These are phyloP conservation scores for Vinca major DNA, from an alignment of 305 asterid species.

Conservation along the genomic window DNA sequence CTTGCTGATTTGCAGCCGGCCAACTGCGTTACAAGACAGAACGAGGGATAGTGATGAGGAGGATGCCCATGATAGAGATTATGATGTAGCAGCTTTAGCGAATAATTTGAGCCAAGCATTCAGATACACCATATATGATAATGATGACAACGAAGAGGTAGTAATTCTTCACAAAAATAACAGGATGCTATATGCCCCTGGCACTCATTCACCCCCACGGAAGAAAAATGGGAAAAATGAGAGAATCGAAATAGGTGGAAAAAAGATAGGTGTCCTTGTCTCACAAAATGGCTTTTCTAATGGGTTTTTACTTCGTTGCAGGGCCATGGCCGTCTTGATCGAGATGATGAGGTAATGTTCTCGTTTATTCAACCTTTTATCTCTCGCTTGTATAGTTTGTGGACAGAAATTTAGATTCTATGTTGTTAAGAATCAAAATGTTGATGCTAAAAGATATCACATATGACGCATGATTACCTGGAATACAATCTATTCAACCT, in stretches of 20 bases:
- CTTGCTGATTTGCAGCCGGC: constrained; percentile 57
- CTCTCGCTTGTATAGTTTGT: neutral
- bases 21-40: constrained; percentile 83
- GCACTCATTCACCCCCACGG: too few relatives aligned
- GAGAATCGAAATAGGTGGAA: neutral
- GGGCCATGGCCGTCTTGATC: constrained; percentile 73
- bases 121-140: constrained; percentile 82
- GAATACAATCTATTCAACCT: neutral
- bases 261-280: neutral
- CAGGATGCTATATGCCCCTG: neutral
- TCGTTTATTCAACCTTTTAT: neutral
- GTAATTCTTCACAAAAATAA: neutral
- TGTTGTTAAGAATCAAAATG: neutral
- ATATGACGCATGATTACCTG: neutral
- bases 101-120: constrained; percentile 90
- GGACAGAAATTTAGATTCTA: neutral
- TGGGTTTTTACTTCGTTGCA: constrained; percentile 30
- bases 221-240: neutral
- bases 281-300: constrained; percentile 3
- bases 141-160: constrained; percentile 80
- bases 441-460: neutral
- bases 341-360: constrained; percentile 79
- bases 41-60: constrained; percentile 94
- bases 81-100: constrained; percentile 91
- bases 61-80: constrained; percentile 83